These are phyloP conservation scores for Penicillium pancosmium DNA, from an alignment of 495 filamentous ascomycete species.

Conservation along the genomic window DNA sequence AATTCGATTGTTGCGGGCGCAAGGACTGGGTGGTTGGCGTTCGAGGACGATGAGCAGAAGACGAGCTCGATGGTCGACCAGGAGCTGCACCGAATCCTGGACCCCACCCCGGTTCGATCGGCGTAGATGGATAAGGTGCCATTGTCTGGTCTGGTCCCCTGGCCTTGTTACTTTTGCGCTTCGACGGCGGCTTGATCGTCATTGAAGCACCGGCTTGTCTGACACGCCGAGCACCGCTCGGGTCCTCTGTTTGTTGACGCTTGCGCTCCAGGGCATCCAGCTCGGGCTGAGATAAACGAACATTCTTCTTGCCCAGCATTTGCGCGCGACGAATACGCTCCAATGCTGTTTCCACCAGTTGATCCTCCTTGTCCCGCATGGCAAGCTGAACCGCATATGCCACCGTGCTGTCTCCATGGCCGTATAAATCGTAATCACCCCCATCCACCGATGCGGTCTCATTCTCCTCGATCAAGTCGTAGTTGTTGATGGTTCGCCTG, in stretches of 20 bases:
- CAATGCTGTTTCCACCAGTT: slow-evolving; percentile 71
- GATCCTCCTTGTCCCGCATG: slow-evolving; percentile 69
- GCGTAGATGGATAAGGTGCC: slow-evolving; percentile 29
- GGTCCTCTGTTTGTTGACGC: slow-evolving; percentile 54
- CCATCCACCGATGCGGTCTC: slow-evolving; percentile 50
- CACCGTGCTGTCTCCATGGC: slow-evolving; percentile 52
- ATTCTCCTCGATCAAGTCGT: slow-evolving; percentile 47
- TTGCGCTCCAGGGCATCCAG: slow-evolving; percentile 75
- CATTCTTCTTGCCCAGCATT: slow-evolving; percentile 70
- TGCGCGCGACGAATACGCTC: slow-evolving; percentile 76
- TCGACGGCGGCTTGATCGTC: slow-evolving; percentile 22
- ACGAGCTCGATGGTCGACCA: slow-evolving; percentile 36
- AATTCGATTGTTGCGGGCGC: slow-evolving; percentile 35
- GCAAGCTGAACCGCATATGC: slow-evolving; percentile 55
- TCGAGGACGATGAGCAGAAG: slow-evolving; percentile 36
- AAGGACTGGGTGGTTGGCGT: slow-evolving; percentile 44
- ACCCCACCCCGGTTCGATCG: slow-evolving; percentile 33
- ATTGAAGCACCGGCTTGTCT: slow-evolving; percentile 13
- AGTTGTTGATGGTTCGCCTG: slow-evolving; percentile 49
- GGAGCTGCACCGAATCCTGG: slow-evolving; percentile 16
- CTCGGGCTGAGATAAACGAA: slow-evolving; percentile 73
- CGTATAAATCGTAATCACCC: slow-evolving; percentile 57
- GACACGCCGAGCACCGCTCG: slow-evolving; percentile 22
- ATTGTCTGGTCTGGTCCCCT: slow-evolving; percentile 29
- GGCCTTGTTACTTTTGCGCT: slow-evolving; percentile 24